Conservation (phyloP, 2,329 filamentous ascomycete genomes). For the Botrytis tulipae region DNA sequence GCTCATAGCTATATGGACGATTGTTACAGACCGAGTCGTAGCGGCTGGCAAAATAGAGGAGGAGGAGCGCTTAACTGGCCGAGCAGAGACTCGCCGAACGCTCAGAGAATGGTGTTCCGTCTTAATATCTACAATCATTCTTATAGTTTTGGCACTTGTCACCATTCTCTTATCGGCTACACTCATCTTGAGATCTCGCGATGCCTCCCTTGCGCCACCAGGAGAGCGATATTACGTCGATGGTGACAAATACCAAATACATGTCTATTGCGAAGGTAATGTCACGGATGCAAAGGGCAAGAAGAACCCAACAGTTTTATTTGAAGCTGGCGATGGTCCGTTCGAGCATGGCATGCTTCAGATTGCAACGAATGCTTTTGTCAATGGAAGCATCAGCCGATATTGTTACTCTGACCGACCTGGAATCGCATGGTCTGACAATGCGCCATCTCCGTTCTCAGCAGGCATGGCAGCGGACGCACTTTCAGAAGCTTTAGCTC, state of each 20-base stretch:
- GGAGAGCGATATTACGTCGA: slow-evolving; percentile 81
- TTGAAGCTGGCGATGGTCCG: slow-evolving; percentile 80
- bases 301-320: slow-evolving; percentile 72
- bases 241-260: slow-evolving; percentile 78
- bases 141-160: slow-evolving; percentile 66
- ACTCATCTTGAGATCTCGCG: slow-evolving; percentile 75
- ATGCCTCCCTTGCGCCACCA: slow-evolving; percentile 69
- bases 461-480: slow-evolving; percentile 91
- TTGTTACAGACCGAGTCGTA: slow-evolving; percentile 77
- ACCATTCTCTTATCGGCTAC: slow-evolving; percentile 75
- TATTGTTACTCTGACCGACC: slow-evolving; percentile 97
- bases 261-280: slow-evolving; percentile 82
- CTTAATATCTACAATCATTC: slow-evolving; percentile 67
- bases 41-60: slow-evolving; percentile 91
- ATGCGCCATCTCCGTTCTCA: slow-evolving; percentile 88
- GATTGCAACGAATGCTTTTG: slow-evolving; percentile 72
- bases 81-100: slow-evolving; percentile 79
- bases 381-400: slow-evolving; percentile 77
- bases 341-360: slow-evolving; percentile 77
- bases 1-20: slow-evolving; percentile 74
- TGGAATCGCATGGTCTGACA: slow-evolving; percentile 84
- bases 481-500: slow-evolving; percentile 79
- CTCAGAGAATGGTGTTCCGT: slow-evolving; percentile 83
- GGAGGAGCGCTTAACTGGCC: slow-evolving; percentile 87
- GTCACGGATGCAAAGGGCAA: slow-evolving; percentile 54